Base-by-base conservation (phyloP, 768 basidiomycete genomes). In the Suillus cothurnatus region DNA sequence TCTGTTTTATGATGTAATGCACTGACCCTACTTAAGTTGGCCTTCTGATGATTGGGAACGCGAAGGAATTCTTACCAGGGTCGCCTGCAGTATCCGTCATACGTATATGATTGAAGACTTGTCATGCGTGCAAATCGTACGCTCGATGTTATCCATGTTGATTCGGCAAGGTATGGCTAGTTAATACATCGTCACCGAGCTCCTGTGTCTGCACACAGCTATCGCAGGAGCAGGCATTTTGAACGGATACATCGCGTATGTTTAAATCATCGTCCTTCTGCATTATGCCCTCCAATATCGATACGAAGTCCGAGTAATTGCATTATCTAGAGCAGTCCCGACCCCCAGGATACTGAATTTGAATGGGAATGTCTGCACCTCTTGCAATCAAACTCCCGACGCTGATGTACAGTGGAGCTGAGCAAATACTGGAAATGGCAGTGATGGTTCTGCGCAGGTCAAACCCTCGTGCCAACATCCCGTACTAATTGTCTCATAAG, bases 1-100 rank as follows among this genome's bases (percentile, higher is more conserved):
- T 19, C 3, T 39, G 28, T 14, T 60, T 21, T 6, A 47, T 52
- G 62, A 43, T 61, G 53, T 12, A 64, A 19, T 62, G 21, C 36
- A 8, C 61, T 64, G 43, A 63, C 53, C 26, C 26, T 39, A n/a
- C 67, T 58, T 21, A 70, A 95, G 93, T 94, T 67, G 93, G 94
- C 2, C 79, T 96, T 23, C 82, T 96, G 53, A 90, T 96, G 85
- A 86, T 91, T 26, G 81, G 89, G 70, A 76, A 81, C 47, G 89
- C 91, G n/a, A 73, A 70, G 12, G 88, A 89, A 41, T 91, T 92
- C 75, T 72, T 65, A 64, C 79, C 80, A 62, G 71, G 70, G 23
- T 53, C 67, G 19, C 81, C 81, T 1, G 71, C 73, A 26, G 57
- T 39, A 2, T 58, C 57, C 6, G 11, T 11, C 23, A 38, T 58